phyloP scores from a whole-genome alignment of 2,329 filamentous ascomycete species.

The Thermothelomyces thermophilus region DNA sequence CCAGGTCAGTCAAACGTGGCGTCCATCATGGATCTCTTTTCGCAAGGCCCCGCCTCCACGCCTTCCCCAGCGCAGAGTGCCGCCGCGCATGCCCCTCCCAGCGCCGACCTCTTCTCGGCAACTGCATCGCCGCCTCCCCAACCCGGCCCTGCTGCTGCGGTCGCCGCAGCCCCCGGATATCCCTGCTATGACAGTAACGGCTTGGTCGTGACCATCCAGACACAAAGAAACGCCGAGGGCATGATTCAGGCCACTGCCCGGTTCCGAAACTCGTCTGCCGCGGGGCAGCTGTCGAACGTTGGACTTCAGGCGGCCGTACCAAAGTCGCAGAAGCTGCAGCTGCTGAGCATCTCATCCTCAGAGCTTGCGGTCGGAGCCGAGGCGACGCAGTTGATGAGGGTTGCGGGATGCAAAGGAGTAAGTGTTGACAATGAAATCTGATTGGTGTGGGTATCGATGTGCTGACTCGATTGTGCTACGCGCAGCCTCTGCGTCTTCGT shows the following conservation, averaged over 20 bases:
- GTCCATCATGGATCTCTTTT: conserved; percentile 89
- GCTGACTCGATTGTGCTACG: conserved; percentile 21
- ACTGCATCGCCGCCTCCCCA: conserved; percentile 43
- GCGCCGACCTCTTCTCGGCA: conserved; percentile 45
- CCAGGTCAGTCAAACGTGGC: conserved; percentile 51
- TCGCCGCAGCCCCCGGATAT: conserved; percentile 48
- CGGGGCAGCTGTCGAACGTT: conserved; percentile 62
- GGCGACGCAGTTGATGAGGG: conserved; percentile 84
- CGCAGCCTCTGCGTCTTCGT: conserved; percentile 73
- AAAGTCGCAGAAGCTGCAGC: conserved; percentile 88
- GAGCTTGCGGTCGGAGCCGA: conserved; percentile 72
- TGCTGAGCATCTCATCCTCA: conserved; percentile 79
- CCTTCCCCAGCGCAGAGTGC: conserved; percentile 49
- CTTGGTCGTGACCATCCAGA: conserved; percentile 69
- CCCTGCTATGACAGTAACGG: conserved; percentile 83
- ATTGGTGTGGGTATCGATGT: conserved; percentile 3
- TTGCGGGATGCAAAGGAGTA: conserved; percentile 81
- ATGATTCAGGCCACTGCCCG: conserved; percentile 74
- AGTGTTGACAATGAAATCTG: conserved; percentile 39
- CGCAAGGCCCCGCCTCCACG: conserved; percentile 64
- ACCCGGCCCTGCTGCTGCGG: conserved; percentile 30
- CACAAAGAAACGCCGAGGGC: conserved; percentile 75
- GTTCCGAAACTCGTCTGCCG: conserved; percentile 71
- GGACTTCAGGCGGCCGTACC: conserved; percentile 91
- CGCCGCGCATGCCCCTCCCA: conserved; percentile 41